Conservation (phyloP, 148 eudicot genomes). For the Linanthus parryae region DNA sequence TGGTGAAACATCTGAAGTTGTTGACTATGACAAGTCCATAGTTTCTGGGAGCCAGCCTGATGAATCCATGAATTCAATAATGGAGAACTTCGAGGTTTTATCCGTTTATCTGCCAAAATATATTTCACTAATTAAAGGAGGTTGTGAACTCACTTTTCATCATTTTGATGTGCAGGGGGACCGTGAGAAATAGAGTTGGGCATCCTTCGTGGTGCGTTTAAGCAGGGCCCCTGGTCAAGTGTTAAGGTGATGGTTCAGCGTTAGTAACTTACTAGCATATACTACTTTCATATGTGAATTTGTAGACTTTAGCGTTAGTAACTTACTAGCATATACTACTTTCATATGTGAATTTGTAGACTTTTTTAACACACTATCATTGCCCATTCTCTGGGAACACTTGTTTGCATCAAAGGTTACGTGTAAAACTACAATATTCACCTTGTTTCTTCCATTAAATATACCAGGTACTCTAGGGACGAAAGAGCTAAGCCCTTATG, state of each 20-base stretch:
- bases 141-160: too few relatives aligned
- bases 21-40: slow-evolving; percentile 27
- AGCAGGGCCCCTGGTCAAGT: slow-evolving; percentile 77
- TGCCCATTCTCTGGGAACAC: too few relatives aligned
- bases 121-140: too few relatives aligned
- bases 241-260: slow-evolving; percentile 73
- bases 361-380: too few relatives aligned
- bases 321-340: too few relatives aligned
- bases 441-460: background rate
- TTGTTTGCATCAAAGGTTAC: too few relatives aligned
- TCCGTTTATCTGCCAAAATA: background rate
- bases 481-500: slow-evolving; percentile 61
- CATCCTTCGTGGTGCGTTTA: slow-evolving; percentile 62
- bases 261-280: too few relatives aligned
- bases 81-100: slow-evolving; percentile 47
- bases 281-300: too few relatives aligned
- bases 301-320: too few relatives aligned
- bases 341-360: too few relatives aligned
- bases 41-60: slow-evolving; percentile 32
- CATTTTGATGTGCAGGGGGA: slow-evolving; percentile 50
- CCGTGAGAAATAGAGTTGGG: slow-evolving; percentile 64
- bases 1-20: slow-evolving; percentile 27
- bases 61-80: slow-evolving; percentile 29
- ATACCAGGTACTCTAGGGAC: slow-evolving; percentile 49
- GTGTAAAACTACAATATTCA: too few relatives aligned